Conservation (phyloP, 2,329 filamentous ascomycete genomes). For the Metarhizium guizhouense region DNA sequence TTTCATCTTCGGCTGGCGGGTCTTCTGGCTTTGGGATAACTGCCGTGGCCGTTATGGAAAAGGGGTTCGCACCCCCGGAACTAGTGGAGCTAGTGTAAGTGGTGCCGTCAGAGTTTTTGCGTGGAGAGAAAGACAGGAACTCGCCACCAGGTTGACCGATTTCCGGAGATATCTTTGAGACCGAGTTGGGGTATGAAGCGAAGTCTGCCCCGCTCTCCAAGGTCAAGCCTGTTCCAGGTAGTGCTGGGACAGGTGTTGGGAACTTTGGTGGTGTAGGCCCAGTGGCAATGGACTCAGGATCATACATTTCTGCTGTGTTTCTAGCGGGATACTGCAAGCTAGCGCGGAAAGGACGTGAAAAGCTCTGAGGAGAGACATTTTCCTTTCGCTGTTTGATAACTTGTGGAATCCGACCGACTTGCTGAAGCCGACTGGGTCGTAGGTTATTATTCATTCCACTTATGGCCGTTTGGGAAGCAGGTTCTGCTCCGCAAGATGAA, state of each 20-base stretch:
- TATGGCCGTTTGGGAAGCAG: slow-evolving; percentile 3
- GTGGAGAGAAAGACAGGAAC: slow-evolving; percentile 65
- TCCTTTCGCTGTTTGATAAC: slow-evolving; percentile 63
- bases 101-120: slow-evolving; percentile 60
- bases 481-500: background rate
- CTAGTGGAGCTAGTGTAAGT: slow-evolving; percentile 48
- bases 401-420: slow-evolving; percentile 78
- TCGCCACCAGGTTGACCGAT: slow-evolving; percentile 36
- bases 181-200: slow-evolving; percentile 20
- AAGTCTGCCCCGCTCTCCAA: slow-evolving; percentile 17
- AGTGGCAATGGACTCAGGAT: slow-evolving; percentile 35
- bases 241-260: slow-evolving; percentile 28
- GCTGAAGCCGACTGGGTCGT: slow-evolving; percentile 55
- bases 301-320: slow-evolving; percentile 20
- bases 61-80: slow-evolving; percentile 49
- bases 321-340: slow-evolving; percentile 31
- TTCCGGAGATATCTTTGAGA: slow-evolving; percentile 21
- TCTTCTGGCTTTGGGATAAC: slow-evolving; percentile 53
- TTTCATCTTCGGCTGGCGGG: slow-evolving; percentile 68
- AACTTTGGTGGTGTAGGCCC: slow-evolving; percentile 36
- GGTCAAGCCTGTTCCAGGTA: slow-evolving; percentile 26
- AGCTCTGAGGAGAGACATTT: slow-evolving; percentile 65
- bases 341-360: slow-evolving; percentile 69
- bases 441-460: background rate
- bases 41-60: slow-evolving; percentile 51